phyloP scores from a whole-genome alignment of 108 stramenopile genomes.

The Parietichytrium sp. region DNA sequence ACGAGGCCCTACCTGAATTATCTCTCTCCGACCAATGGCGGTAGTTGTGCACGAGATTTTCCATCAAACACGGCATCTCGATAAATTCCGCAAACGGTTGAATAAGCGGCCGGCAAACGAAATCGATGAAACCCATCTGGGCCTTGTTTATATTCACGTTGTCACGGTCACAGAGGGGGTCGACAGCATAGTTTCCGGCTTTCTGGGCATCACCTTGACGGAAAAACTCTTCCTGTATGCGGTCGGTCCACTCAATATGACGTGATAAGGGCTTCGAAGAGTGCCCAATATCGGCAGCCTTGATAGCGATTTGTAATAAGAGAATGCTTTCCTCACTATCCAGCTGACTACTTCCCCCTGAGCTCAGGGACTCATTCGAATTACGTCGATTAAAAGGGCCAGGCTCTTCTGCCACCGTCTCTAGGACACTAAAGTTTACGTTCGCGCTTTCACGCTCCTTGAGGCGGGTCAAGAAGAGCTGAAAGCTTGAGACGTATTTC shows the following conservation, averaged over 20 bases:
- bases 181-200: constrained; percentile 63
- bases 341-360: neutral
- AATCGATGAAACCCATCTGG: constrained; percentile 78
- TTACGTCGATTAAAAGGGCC: neutral
- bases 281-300: constrained; percentile 57
- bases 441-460: constrained; percentile 24
- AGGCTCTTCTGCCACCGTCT: neutral
- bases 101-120: constrained; percentile 70
- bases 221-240: constrained; percentile 72
- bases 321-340: constrained; percentile 50
- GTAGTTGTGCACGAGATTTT: neutral
- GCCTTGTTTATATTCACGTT: constrained; percentile 61
- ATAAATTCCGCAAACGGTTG: constrained; percentile 54
- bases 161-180: constrained; percentile 69
- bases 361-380: neutral
- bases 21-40: neutral
- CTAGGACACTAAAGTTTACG: neutral
- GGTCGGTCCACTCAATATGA: constrained; percentile 67
- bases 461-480: constrained; percentile 41
- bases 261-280: constrained; percentile 53
- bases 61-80: neutral
- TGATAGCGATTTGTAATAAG: constrained; percentile 53
- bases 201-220: constrained; percentile 72
- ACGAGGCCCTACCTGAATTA: no score
- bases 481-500: constrained; percentile 51